Percentiles rank a stretch among this genome's conserved stretches.
Evolutionary conservation across 768 basidiomycete species (phyloP).

Genomic region (Chiua virens): DNA sequence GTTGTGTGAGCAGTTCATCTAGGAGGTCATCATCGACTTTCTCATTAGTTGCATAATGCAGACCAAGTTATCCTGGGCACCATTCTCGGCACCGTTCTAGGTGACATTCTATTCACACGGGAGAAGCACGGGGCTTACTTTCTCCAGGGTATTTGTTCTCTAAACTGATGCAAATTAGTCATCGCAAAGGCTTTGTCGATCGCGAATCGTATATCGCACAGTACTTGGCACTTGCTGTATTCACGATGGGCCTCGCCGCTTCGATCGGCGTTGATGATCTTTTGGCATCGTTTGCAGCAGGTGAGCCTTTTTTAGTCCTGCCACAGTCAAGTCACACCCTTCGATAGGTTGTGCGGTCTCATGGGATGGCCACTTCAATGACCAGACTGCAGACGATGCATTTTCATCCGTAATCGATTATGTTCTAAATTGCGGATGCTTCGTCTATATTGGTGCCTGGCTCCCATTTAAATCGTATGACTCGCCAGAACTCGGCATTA

Average conservation of each 20-base stretch:
- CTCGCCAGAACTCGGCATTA: constrained; percentile 55
- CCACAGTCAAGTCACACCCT: neutral
- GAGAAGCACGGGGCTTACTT: neutral
- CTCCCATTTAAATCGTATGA: constrained; percentile 64
- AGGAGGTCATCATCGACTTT: neutral
- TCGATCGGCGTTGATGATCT: constrained; percentile 86
- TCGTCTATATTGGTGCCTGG: constrained; percentile 89
- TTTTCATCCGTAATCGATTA: constrained; percentile 93
- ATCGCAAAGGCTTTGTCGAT: constrained; percentile 64
- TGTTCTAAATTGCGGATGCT: constrained; percentile 76
- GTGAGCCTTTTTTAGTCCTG: constrained; percentile 33
- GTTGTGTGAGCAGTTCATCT: constrained; percentile 46
- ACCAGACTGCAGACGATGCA: constrained; percentile 76
- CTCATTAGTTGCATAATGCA: constrained; percentile 25
- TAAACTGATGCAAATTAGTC: constrained; percentile 69
- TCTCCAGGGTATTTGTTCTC: constrained; percentile 62
- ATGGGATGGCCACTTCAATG: constrained; percentile 86
- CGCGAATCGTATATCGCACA: constrained; percentile 88
- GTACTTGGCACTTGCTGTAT: constrained; percentile 69
- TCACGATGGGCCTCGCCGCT: constrained; percentile 77
- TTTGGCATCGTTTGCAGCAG: constrained; percentile 84
- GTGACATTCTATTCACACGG: constrained; percentile 21
- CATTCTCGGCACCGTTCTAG: constrained; percentile 60
- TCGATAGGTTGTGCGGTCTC: constrained; percentile 80
- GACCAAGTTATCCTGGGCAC: constrained; percentile 83